phyloP scores from a whole-genome alignment of 2,329 filamentous ascomycete species.

The Madurella mycetomatis region DNA sequence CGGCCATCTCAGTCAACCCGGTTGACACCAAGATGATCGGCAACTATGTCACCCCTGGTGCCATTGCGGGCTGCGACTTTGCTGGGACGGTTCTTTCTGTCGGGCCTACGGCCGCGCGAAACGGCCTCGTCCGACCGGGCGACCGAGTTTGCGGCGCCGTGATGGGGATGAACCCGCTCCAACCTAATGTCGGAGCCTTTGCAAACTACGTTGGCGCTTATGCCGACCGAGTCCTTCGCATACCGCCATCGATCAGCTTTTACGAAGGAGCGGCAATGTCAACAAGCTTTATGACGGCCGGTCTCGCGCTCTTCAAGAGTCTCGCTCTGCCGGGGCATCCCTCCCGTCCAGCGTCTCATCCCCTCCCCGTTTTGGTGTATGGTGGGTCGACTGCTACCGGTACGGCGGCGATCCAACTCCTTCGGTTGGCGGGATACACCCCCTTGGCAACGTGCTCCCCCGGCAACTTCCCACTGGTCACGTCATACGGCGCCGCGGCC shows the following conservation, averaged over 20 bases:
- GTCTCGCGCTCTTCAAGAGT: background rate
- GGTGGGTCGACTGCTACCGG: conserved; percentile 43
- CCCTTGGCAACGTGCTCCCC: conserved; percentile 44
- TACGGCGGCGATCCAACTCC: conserved; percentile 41
- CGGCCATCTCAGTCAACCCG: background rate
- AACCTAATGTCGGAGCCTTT: conserved; percentile 28
- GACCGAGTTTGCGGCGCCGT: conserved; percentile 28
- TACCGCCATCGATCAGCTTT: conserved; percentile 18
- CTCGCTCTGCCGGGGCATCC: conserved; percentile 8
- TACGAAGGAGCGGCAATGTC: background rate
- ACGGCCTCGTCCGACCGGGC: conserved; percentile 19
- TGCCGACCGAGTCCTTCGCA: conserved; percentile 25
- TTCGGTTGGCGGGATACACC: conserved; percentile 35
- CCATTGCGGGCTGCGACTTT: background rate
- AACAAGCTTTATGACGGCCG: background rate
- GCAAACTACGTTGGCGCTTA: conserved; percentile 27
- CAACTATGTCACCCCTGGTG: background rate
- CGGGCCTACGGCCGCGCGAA: background rate
- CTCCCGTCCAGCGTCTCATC: conserved; percentile 13
- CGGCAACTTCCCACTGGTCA: conserved; percentile 39
- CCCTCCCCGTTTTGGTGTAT: conserved; percentile 38
- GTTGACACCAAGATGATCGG: background rate
- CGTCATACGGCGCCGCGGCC: conserved; percentile 38
- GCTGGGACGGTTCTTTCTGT: background rate
- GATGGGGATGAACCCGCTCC: conserved; percentile 21